Evolutionary conservation across 2,329 filamentous ascomycete genomes (phyloP), one percentile per base, ranked within the genome.

Genomic region (Colletotrichum abscissum): DNA sequence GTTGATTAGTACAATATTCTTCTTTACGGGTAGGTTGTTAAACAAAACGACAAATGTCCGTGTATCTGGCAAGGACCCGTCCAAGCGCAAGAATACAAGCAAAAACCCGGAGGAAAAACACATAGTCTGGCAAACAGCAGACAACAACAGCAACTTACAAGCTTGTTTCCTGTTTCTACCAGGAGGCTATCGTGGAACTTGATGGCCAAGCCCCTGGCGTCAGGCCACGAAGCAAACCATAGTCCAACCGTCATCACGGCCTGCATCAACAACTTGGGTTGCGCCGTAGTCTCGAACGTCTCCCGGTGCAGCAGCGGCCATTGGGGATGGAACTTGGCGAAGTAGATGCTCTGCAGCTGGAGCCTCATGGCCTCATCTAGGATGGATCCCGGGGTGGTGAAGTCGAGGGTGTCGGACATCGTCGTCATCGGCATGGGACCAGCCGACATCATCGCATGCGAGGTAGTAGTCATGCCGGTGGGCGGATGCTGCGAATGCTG

Each of bases 241-340:
- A 72, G 16, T 9, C 69, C 65, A 19, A 69, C 65, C 5, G 69
- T 64, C 24, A 72, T n/a, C 2, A 69, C 69, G 4, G 65, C 65
- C 14, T 63, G 54, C 33, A 55, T 63, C 38, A 72, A 12, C 19
- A 72, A 19, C 42, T 55, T 52, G 8, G 65, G 59, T 30, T 72
- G 69, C 5, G 35, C 9, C 2, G 35, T 69, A 8, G 52, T 63
- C 42, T 63, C 38, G 59, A 64, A 72, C 7, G 30, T 30, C 42
- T 69, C 69, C 7, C 69, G 54, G n/a, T 72, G 69, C 26, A 72
- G 24, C 24, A 72, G 9, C 28, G 69, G 69, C 69, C 69, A 72
- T 30, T 63, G 65, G 3, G 65, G 69, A 9, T 72, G 69, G n/a
- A 69, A 69, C 2, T 55, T 58, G n/a, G 57, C 33, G 24, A 72